Base-by-base conservation (phyloP, 805 yeast species). In the Osmozyma mogii region DNA sequence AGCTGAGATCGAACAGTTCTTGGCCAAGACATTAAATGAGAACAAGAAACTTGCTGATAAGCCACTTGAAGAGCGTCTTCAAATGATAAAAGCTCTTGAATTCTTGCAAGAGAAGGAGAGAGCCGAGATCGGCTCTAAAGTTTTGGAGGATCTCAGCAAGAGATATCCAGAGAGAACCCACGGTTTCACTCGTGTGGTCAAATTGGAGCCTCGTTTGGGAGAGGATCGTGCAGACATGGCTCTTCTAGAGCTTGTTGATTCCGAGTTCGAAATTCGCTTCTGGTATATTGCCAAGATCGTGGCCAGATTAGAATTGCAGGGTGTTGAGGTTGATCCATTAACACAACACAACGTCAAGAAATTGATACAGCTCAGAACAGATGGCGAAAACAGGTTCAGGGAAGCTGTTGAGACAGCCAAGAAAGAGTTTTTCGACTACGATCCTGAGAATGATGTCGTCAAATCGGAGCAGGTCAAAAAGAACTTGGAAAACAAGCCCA, bases 141-240 rank as follows among this genome's bases (percentile, higher is more conserved):
- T 92, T 25, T 62, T 80, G 36, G 69, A 66, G 11, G 84, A 72
- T 24, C 62, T 88, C 23, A 72, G 75, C 4, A 65, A 72, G 24
- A 66, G 94, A 34, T 88, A 82, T 49, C 47, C 61, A 4, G 46
- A 56, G 15, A 72, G 95, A 58, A 49, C 56, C 1, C 83, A 85
- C 37, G 96, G 96, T 1, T 89, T 79, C 60, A 85, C 96, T 3
- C 73, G 97, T 43, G 73, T 89, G 31, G 59, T 87, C 38, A 78
- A 72, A 43, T 62, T 92, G 37, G 97, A 92, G 54, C 85, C 88
- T 11, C 69, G 97, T 41, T 55, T 79, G 27, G 88, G 92, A 32
- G 66, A 61, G 37, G 98, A 92, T 52, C 81, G 77, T 37, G 95
- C 96, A 0, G 88, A 88, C 18, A 92, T 84, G 67, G 78, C 92